These are phyloP conservation scores for Fusarium floridanum DNA, from an alignment of 2,329 filamentous ascomycete genomes.

Conservation along the genomic window DNA sequence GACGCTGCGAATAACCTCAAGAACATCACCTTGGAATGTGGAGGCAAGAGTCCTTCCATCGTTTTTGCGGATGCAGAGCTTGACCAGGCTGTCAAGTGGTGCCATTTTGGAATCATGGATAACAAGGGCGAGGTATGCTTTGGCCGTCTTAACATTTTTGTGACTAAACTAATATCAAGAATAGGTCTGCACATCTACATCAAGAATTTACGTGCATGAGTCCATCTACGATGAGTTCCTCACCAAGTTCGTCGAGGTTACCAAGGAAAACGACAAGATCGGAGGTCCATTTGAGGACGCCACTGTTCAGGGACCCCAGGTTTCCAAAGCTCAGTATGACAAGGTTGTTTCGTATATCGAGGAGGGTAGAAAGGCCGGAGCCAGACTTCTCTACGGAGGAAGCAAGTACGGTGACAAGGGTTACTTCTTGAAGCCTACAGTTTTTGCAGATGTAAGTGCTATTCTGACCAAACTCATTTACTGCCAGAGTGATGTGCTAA, in stretches of 20 bases:
- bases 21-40: slow-evolving; percentile 70
- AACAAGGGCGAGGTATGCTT: slow-evolving; percentile 66
- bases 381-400: slow-evolving; percentile 62
- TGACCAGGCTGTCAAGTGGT: slow-evolving; percentile 70
- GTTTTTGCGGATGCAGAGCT: slow-evolving; percentile 71
- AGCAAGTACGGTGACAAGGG: slow-evolving; percentile 42
- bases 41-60: slow-evolving; percentile 69
- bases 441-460: slow-evolving; percentile 45
- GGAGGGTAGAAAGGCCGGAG: slow-evolving; percentile 71
- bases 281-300: slow-evolving; percentile 72
- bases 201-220: slow-evolving; percentile 71
- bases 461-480: not conserved
- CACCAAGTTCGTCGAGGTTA: slow-evolving; percentile 62
- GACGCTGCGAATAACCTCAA: slow-evolving; percentile 70
- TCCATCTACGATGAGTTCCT: slow-evolving; percentile 70
- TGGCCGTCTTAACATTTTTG: not conserved
- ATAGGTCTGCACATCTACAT: slow-evolving; percentile 69
- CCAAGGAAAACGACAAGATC: slow-evolving; percentile 64
- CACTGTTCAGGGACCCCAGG: slow-evolving; percentile 76
- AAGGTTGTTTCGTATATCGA: slow-evolving; percentile 75
- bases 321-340: slow-evolving; percentile 74
- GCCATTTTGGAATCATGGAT: slow-evolving; percentile 58
- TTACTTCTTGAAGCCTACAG: slow-evolving; percentile 45
- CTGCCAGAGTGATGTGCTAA: slow-evolving; percentile 29
- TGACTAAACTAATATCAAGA: not conserved